Base-by-base conservation (phyloP, 192 early-diverging fungal genomes). In the Coemansia biformis region DNA sequence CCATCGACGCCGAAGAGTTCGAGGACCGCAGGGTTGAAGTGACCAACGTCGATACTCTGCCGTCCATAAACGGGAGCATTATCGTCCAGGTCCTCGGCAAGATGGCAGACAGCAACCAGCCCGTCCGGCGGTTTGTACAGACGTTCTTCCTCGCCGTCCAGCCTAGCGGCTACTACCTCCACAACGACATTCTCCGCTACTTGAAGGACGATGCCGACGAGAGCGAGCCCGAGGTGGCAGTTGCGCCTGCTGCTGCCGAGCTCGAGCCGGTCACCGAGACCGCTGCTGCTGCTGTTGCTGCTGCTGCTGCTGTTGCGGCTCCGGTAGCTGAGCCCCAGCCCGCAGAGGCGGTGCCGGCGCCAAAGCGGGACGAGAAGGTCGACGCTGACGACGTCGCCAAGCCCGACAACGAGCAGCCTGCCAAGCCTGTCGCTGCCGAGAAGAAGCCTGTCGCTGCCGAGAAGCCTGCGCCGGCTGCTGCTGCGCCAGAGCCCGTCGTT, bases 141-240 rank as follows among this genome's bases (percentile, higher is more conserved):
- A 91, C 92, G 21, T 93, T 96, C 66, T 83, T 92, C 51, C 71
- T 96, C 40, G 93, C 87, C 35, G 78, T 86, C 63, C 92, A 92
- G 63, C 85, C 85, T 15, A 79, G 78, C 38, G 91, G 90, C n/a
- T 96, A 90, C 74, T 94, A 89, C 59, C 90, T 96, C 19, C 69
- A 86, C 71, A 92, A 92, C 57, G 91, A 94, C 62, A 92, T 96
- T 48, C 86, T 96, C 79, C 86, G 93, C 48, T 94, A 87, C 76
- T 70, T 96, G 60, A 88, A 88, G 61, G 92, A 96, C n/a, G 92
- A 93, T 48, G 64, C 64, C 42, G 83, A 83, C 28, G 83, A 81
- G 17, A 53, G 43, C 63, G 74, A 78, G 31, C 58, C 54, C 15
- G 44, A 22, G 4, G 43, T 50, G 16, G 59, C 50, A 13, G 43